Conservation (phyloP, 2,329 filamentous ascomycete genomes). For the Alternaria longipes region DNA sequence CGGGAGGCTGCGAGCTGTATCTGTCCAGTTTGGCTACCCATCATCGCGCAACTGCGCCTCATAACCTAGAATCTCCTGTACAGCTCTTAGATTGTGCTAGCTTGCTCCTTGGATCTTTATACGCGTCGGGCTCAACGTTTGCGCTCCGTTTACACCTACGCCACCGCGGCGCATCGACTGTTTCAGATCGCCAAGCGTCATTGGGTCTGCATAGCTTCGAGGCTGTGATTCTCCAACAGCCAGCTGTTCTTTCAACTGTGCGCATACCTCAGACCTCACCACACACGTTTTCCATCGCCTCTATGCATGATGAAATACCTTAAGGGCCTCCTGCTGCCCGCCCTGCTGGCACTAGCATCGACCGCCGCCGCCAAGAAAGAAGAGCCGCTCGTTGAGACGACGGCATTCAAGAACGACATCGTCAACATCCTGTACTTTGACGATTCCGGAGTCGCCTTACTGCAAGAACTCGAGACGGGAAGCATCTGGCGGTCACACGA, state of each 20-base stretch:
- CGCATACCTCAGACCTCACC: constrained; percentile 26
- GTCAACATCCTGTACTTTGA: constrained; percentile 86
- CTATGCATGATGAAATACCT: constrained; percentile 52
- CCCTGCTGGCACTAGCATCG: constrained; percentile 59
- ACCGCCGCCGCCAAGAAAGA: constrained; percentile 58
- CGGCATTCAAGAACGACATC: constrained; percentile 72
- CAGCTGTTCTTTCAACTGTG: constrained; percentile 46
- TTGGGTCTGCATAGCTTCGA: constrained; percentile 36
- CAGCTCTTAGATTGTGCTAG: not conserved
- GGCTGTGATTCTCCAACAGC: constrained; percentile 44
- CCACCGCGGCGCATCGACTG: constrained; percentile 38
- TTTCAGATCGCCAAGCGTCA: constrained; percentile 45
- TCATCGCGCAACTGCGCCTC: constrained; percentile 9
- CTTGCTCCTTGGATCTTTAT: not conserved
- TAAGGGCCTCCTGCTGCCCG: constrained; percentile 57
- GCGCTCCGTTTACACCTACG: not conserved
- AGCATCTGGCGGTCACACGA: constrained; percentile 81
- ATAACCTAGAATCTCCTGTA: not conserved
- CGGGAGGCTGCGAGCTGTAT: constrained; percentile 18
- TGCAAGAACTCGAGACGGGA: constrained; percentile 71
- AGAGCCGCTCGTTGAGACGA: constrained; percentile 71
- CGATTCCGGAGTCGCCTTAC: constrained; percentile 82
- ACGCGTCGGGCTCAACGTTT: not conserved
- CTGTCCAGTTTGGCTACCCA: constrained; percentile 13
- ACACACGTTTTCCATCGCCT: constrained; percentile 28